A percentile compares a stretch with the other conserved stretches of the same genome.
Evolutionary conservation across 2,329 filamentous ascomycete species (phyloP).

Genomic region (Cercospora brassicicola): DNA sequence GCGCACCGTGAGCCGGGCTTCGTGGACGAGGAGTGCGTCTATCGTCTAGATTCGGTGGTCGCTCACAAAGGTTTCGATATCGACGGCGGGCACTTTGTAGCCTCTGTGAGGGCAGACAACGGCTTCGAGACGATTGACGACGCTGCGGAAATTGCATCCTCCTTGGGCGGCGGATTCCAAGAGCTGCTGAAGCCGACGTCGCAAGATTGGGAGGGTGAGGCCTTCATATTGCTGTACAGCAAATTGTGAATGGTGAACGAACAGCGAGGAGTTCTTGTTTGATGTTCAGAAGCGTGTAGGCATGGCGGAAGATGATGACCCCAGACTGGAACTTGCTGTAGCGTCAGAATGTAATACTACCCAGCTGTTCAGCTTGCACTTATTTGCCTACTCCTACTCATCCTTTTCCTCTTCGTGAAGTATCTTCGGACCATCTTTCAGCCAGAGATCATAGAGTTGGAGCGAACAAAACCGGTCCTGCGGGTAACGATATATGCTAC

Average conservation of each 20-base stretch:
- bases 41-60: slow-evolving; percentile 19
- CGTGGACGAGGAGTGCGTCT: slow-evolving; percentile 8
- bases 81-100: slow-evolving; percentile 12
- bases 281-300: neutral
- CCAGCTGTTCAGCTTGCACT: too few species aligned
- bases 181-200: slow-evolving; percentile 7
- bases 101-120: slow-evolving; percentile 8
- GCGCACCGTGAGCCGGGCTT: neutral
- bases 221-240: slow-evolving; percentile 6
- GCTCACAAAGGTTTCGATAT: slow-evolving; percentile 6
- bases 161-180: neutral
- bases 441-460: too few species aligned
- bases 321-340: neutral
- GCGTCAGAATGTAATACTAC: neutral
- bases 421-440: too few species aligned
- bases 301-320: neutral
- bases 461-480: too few species aligned
- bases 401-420: neutral
- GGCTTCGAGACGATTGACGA: slow-evolving; percentile 10
- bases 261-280: neutral
- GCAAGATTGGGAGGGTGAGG: neutral
- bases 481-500: too few species aligned
- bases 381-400: too few species aligned
- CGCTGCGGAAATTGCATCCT: neutral
- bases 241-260: neutral